Base-by-base conservation (phyloP, 306 rosid genomes). In the Calophaca sinica region DNA sequence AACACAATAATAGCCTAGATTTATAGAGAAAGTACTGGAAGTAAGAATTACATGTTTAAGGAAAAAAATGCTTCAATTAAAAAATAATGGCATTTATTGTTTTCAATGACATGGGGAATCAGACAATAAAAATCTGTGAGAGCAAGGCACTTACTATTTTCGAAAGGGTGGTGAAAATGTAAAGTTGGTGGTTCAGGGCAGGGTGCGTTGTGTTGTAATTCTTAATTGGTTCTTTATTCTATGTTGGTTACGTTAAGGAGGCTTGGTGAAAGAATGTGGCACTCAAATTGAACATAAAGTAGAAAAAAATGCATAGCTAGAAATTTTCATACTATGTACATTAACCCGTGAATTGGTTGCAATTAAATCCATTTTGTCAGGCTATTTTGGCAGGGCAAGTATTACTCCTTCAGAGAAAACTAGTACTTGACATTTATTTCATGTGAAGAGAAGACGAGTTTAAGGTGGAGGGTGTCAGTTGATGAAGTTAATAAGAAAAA, bases 51-150 rank as follows among this genome's bases (percentile, higher is more conserved):
- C 61, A 65, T 4, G 26, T 45, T 60, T 36, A 51, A 15, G 52
- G 52, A 63, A 75, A 31, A 44, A 58, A 83, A 63, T 4, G 35
- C 6, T 4, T 70, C 44, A 11, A 44, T 15, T 44, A 54, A 74
- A 68, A 74, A 45, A 31, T 14, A 12, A 15, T 46, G 77, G 57
- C 13, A n/a, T 54, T 57, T 3, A 57, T 4, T 57, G 49, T 44
- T 81, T 71, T 46, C 29, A 52, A 33, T 38, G 81, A 70, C 15
- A 62, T 26, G 2, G 68, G 52, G 63, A 70, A 81, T 45, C 28
- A n/a, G 31, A 62, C 1, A 53, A 26, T 39, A 9, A 12, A 68
- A 42, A 20, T 33, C 41, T n/a, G 20, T 62, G 64, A 51, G 49
- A 62, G 36, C 55, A 68, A 42, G 14, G 52, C 55, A 14, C 65